A percentile compares a stretch with the other conserved stretches of the same genome.
These are phyloP conservation scores for Stenogyne calaminthoides DNA, from an alignment of 305 asterid species.

Conservation along the genomic window DNA sequence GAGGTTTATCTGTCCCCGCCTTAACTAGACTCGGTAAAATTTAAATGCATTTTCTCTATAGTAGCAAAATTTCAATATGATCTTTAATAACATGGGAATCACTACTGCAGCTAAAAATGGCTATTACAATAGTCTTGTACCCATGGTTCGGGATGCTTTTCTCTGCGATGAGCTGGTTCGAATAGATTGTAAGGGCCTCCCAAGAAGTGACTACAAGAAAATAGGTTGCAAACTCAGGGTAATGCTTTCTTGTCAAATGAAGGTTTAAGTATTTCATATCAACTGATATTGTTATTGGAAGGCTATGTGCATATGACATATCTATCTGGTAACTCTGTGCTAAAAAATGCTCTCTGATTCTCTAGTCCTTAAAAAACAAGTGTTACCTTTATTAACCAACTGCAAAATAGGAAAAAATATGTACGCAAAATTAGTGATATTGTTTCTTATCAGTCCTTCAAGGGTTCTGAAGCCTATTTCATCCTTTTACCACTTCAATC, in stretches of 20 bases:
- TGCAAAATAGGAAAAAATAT: too few species aligned
- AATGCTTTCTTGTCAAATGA: slow-evolving; percentile 19
- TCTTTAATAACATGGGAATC: slow-evolving; percentile 12
- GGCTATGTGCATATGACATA: not conserved
- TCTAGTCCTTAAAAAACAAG: not conserved
- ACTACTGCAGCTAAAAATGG: slow-evolving; percentile 78
- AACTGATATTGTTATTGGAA: not conserved
- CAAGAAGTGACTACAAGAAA: slow-evolving; percentile 77
- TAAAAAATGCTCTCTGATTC: not conserved
- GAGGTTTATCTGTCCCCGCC: slow-evolving; percentile 63
- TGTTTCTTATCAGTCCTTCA: too few species aligned
- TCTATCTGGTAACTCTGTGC: not conserved
- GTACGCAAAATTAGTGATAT: too few species aligned
- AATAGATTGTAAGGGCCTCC: slow-evolving; percentile 78
- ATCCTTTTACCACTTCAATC: too few species aligned
- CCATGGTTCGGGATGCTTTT: slow-evolving; percentile 84
- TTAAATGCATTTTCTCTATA: slow-evolving; percentile 18
- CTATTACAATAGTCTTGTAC: slow-evolving; percentile 81
- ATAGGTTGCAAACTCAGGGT: slow-evolving; percentile 90
- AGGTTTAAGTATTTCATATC: not conserved
- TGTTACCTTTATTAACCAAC: too few species aligned
- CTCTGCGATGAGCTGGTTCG: slow-evolving; percentile 67
- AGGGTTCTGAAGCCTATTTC: too few species aligned
- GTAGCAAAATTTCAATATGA: not conserved
- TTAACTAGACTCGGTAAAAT: slow-evolving; percentile 70